phyloP scores from a whole-genome alignment of 495 filamentous ascomycete genomes.

The Xylaria sp. region DNA sequence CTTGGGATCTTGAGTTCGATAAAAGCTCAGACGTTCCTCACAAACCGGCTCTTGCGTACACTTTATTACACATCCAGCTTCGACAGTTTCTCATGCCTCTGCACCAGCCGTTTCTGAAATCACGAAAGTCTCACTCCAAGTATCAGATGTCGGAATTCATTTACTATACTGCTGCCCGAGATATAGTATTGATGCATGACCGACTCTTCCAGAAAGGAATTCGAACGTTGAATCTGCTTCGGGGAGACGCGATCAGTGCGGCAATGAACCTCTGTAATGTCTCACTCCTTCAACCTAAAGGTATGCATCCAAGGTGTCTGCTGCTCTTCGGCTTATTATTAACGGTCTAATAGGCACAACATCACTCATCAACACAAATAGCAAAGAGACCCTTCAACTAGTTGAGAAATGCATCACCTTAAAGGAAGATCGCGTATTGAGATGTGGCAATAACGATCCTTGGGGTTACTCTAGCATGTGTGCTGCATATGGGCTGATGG shows the following conservation, averaged over 20 bases:
- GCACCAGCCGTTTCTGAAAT: slow-evolving; percentile 43
- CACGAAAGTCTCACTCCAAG: slow-evolving; percentile 37
- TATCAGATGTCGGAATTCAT: slow-evolving; percentile 43
- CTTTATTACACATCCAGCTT: slow-evolving; percentile 44
- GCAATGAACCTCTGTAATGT: slow-evolving; percentile 51
- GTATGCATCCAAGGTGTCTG: slow-evolving; percentile 26
- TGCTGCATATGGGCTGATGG: slow-evolving; percentile 41
- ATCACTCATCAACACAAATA: slow-evolving; percentile 39
- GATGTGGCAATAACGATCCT: slow-evolving; percentile 44
- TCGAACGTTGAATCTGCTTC: slow-evolving; percentile 41
- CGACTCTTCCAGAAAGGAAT: slow-evolving; percentile 41
- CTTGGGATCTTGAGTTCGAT: slow-evolving; percentile 40
- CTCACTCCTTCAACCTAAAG: slow-evolving; percentile 57
- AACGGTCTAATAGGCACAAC: slow-evolving; percentile 35
- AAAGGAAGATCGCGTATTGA: slow-evolving; percentile 42
- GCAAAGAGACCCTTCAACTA: slow-evolving; percentile 40
- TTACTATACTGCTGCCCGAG: slow-evolving; percentile 45
- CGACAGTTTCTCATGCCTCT: slow-evolving; percentile 44
- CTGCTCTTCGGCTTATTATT: slow-evolving; percentile 21
- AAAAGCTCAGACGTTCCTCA: slow-evolving; percentile 28
- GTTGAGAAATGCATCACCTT: slow-evolving; percentile 43
- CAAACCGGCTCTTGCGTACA: slow-evolving; percentile 40
- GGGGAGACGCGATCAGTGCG: slow-evolving; percentile 43
- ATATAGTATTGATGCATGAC: slow-evolving; percentile 44
- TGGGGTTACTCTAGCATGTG: slow-evolving; percentile 47